Base-by-base conservation (phyloP, 345 rosid species). In the Triadica sebifera region DNA sequence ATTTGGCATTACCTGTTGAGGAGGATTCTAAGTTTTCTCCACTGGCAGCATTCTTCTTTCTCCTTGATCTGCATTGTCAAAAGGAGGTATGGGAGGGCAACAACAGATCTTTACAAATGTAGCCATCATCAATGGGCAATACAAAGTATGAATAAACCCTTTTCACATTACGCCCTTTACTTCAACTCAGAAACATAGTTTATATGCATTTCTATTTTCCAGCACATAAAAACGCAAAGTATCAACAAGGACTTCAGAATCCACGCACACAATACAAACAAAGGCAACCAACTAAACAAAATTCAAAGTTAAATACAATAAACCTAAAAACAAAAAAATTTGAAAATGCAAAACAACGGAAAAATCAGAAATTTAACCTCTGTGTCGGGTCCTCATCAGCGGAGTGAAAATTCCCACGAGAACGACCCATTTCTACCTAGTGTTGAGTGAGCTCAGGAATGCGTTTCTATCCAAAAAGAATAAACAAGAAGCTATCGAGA, bases 371-470 rank as follows among this genome's bases (percentile, higher is more conserved):
- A 74, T 15, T 29, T 63, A 62, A 94, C 99, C 98, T 91, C 81
- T 90, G 97, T 61, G 91, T 91, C 56, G 97, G 96, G 84, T 95
- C 99, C 68, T 95, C 99, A 75, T 89, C 94, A 74, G 81, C 75
- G 70, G 94, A 84, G 80, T 87, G 90, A 76, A 93, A 90, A 81
- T 94, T 94, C 39, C 95, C 98, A 10, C 98, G 96, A 80, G 96
- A 93, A 63, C 99, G 99, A 75, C 97, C 98, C 98, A 95, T 93
- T 67, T 61, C 37, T 43, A 37, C 3, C 1, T 70, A 65, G 74
- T 74, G 81, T 15, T 57, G 71, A 74, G 20, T 13, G 34, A 20
- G 41, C 63, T 64, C 70, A 73, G 4, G 16, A 17, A 15, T 39
- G 65, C 65, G 6, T 60, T 39, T 38, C 63, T 63, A 73, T 62